Percentiles rank a stretch among this genome's conserved stretches.
Evolutionary conservation across 805 yeast genomes (phyloP).

Genomic region (Ogataea nakhonphanomensis): DNA sequence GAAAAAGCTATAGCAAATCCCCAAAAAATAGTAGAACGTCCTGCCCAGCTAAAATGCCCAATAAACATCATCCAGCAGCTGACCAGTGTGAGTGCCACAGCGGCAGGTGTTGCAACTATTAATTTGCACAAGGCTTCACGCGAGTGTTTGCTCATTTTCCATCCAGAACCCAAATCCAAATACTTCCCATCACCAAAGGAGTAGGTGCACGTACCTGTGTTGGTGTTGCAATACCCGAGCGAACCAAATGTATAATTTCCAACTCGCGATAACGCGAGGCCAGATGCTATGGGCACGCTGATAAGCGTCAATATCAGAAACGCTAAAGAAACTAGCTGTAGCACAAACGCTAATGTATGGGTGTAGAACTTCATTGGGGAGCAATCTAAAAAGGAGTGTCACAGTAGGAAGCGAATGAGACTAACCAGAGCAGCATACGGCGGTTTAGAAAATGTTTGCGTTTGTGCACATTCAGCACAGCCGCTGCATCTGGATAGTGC

Average conservation of each 20-base stretch:
- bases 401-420: background rate
- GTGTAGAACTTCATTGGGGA: constrained; percentile 17
- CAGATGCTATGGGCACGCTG: constrained; percentile 54
- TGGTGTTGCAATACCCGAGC: constrained; percentile 56
- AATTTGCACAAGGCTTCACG: constrained; percentile 53
- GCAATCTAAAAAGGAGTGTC: background rate
- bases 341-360: constrained; percentile 36
- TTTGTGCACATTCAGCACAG: constrained; percentile 6
- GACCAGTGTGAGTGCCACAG: constrained; percentile 58
- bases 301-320: constrained; percentile 59
- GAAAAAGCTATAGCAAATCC: constrained; percentile 44
- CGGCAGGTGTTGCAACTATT: constrained; percentile 60
- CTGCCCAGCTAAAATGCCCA: constrained; percentile 26
- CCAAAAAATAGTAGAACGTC: constrained; percentile 29
- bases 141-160: constrained; percentile 45
- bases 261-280: constrained; percentile 49
- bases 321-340: constrained; percentile 54
- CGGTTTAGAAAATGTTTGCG: constrained; percentile 9
- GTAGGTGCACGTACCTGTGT: constrained; percentile 11
- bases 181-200: constrained; percentile 39
- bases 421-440: constrained; percentile 7
- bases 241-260: constrained; percentile 52
- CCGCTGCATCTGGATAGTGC: constrained; percentile 9
- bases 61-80: constrained; percentile 37
- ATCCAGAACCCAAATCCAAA: constrained; percentile 23